Base-by-base conservation (phyloP, 768 basidiomycete species). In the Podaxis rugospora region DNA sequence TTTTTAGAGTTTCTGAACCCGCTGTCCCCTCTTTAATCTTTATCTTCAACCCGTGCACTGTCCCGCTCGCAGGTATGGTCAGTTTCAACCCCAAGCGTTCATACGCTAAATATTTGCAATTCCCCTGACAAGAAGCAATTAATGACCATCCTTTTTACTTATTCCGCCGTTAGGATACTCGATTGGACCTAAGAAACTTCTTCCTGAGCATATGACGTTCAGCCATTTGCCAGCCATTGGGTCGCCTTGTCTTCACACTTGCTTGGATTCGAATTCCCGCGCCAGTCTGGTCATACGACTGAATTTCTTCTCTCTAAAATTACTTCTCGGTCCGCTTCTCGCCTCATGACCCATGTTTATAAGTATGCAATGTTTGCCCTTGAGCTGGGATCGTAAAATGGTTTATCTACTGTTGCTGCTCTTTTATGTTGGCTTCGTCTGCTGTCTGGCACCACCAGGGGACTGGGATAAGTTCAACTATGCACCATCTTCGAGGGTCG, bases 401-500 rank as follows among this genome's bases (percentile, higher is more conserved):
- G 6, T 55, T 21, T 32, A 10, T 16, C 44, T 50, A 28, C 6
- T 27, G 16, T 28, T 49, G 9, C 10, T 61, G 14, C 36, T 61
- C 16, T 49, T 47, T 39, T 47, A 35, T 13, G 14, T 36, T 49
- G 44, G 9, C 14, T 36, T 54, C 7, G 59, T 27, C 35, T 18
- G 7, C 10, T 61, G 52, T 46, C 16, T 71, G 3, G 82, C 82
- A 0, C 83, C 82, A 1, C 52, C 63, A 28, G 83, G 83, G 0
- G 77, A 79, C 11, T 85, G 83, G 83, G 81, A 82, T 61, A 64
- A 67, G 7, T 83, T 84, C 71, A 84, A 83, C 61, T 78, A 70
- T 51, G 81, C 82, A 0, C 83, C 82, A 1, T 68, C 66, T 23
- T 78, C 80, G 2, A 78, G 76, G 62, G 79, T 77, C 0, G 80